Evolutionary conservation across 2,329 filamentous ascomycete species (phyloP).

Genomic region (Lachnellula subtilissima): DNA sequence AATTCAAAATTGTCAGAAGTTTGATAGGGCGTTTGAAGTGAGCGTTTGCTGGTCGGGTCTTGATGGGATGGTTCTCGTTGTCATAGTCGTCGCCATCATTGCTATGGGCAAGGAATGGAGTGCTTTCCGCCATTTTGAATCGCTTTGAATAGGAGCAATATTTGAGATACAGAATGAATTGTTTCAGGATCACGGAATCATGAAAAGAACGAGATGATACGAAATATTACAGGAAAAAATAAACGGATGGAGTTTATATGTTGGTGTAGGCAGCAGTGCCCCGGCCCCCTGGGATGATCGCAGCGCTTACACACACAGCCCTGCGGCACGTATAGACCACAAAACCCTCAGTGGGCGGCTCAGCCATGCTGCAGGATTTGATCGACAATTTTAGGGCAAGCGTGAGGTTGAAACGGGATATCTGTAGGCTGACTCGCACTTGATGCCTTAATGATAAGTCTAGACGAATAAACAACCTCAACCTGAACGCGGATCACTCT

Average conservation of each 20-base stretch:
- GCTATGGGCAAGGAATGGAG: background rate
- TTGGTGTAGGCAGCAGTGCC: too few species aligned
- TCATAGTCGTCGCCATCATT: background rate
- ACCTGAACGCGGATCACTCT: too few species aligned
- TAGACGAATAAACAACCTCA: too few species aligned
- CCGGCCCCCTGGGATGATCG: too few species aligned
- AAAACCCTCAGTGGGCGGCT: background rate
- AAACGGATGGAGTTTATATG: too few species aligned
- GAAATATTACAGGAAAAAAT: too few species aligned
- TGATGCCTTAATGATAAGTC: too few species aligned
- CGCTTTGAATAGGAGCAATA: background rate
- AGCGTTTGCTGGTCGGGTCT: conserved; percentile 1
- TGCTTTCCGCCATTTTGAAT: background rate
- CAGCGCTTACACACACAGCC: background rate
- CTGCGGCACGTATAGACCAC: background rate
- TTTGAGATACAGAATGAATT: background rate
- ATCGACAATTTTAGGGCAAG: background rate
- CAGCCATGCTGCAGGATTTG: background rate
- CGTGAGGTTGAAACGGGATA: too few species aligned
- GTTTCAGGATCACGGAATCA: too few species aligned
- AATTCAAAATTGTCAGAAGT: background rate
- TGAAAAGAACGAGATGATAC: too few species aligned
- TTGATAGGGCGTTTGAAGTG: conserved; percentile 8
- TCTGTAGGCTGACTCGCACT: too few species aligned
- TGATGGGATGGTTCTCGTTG: background rate